Percentiles rank a stretch among this genome's conserved stretches.
Conservation (phyloP, 2,329 filamentous ascomycete species). For the Pyricularia sp. region DNA sequence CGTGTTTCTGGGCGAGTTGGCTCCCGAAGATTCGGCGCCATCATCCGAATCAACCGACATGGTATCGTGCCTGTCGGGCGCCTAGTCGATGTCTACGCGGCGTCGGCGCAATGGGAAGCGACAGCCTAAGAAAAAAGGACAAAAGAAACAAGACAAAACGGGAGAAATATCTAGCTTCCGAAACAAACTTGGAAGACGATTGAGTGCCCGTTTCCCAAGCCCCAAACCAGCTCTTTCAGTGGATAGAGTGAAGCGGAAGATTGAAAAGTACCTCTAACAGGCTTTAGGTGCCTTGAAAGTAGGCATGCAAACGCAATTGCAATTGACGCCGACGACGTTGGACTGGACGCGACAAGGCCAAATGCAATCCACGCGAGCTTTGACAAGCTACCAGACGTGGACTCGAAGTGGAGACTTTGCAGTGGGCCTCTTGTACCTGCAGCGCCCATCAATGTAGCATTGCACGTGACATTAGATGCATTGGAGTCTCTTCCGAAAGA, state of each 20-base stretch:
- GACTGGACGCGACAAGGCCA: neutral
- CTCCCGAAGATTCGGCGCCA: slow-evolving; percentile 1
- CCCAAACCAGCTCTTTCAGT: neutral
- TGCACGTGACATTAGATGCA: neutral
- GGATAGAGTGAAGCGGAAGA: neutral
- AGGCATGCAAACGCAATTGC: neutral
- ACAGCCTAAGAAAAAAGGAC: neutral
- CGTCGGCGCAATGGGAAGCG: neutral
- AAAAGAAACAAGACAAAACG: neutral
- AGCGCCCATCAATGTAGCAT: neutral
- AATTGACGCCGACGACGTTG: neutral
- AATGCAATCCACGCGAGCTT: neutral
- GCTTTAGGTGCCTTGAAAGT: neutral
- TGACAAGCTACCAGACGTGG: neutral
- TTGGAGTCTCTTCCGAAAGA: neutral
- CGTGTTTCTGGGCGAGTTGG: slow-evolving; percentile 1
- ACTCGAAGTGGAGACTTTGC: neutral
- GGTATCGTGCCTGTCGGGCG: neutral
- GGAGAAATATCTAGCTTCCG: neutral
- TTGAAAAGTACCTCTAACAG: neutral
- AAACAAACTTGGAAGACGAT: neutral
- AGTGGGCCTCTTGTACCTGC: neutral
- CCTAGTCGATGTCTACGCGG: neutral
- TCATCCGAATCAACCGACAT: slow-evolving; percentile 3
- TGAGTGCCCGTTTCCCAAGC: neutral